A percentile compares a stretch with the other conserved stretches of the same genome.
phyloP scores from a whole-genome alignment of 345 rosid species.

The Melastoma malabathricum region DNA sequence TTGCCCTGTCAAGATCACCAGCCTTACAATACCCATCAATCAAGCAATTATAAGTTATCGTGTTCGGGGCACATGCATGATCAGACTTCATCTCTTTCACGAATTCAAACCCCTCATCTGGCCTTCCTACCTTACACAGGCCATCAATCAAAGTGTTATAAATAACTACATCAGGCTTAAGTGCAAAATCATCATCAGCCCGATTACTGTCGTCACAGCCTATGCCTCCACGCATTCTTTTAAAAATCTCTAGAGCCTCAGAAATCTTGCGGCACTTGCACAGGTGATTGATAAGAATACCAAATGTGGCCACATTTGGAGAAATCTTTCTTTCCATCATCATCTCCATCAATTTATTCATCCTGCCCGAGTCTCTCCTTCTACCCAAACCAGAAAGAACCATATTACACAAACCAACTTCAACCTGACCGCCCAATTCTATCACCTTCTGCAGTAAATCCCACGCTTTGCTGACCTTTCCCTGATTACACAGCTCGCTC shows the following conservation, averaged over 20 bases:
- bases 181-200: constrained; percentile 18
- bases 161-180: constrained; percentile 51
- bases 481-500: constrained; percentile 29
- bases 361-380: constrained; percentile 25
- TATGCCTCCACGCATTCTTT: constrained; percentile 22
- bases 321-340: constrained; percentile 41
- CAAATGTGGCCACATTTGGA: constrained; percentile 51
- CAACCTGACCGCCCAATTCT: constrained; percentile 27
- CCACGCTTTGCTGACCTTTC: constrained; percentile 29
- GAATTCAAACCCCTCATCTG: constrained; percentile 49
- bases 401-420: constrained; percentile 45
- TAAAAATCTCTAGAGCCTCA: constrained; percentile 47
- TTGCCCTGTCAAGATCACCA: constrained; percentile 46
- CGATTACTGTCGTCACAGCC: neutral
- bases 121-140: constrained; percentile 64
- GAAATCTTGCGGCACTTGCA: constrained; percentile 55
- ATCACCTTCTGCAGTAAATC: constrained; percentile 28
- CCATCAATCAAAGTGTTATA: constrained; percentile 66
- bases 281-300: constrained; percentile 42
- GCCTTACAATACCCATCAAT: constrained; percentile 58
- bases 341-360: constrained; percentile 38
- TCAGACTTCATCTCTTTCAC: constrained; percentile 39
- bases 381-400: constrained; percentile 45
- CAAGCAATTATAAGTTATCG: constrained; percentile 55
- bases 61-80: constrained; percentile 28